phyloP scores from a whole-genome alignment of 2,329 filamentous ascomycete species.

The Cladophialophora chaetospira region DNA sequence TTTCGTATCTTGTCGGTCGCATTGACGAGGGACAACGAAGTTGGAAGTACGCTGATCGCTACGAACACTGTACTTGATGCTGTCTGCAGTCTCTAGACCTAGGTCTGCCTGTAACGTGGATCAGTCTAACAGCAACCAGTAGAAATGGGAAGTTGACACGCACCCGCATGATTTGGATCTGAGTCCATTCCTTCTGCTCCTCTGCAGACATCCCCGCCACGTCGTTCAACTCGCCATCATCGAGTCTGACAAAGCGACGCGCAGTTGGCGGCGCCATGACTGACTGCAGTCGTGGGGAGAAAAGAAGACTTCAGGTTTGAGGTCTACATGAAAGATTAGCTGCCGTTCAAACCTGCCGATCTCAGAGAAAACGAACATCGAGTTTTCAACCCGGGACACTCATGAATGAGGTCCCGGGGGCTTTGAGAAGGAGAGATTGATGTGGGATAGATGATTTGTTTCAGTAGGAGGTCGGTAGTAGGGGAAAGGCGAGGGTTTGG shows the following conservation, averaged over 20 bases:
- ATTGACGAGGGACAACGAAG: constrained; percentile 36
- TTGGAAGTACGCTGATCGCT: constrained; percentile 20
- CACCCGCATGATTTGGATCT: too few species aligned
- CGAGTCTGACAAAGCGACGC: too few species aligned
- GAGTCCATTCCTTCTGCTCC: too few species aligned
- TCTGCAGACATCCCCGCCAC: too few species aligned
- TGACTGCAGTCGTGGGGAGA: too few species aligned
- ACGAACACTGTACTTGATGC: constrained; percentile 37
- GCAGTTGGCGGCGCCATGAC: too few species aligned
- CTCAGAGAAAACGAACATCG: neutral
- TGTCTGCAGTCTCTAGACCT: constrained; percentile 41
- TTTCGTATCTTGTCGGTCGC: constrained; percentile 37
- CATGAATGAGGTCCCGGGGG: neutral
- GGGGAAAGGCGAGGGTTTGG: neutral
- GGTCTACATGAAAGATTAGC: too few species aligned
- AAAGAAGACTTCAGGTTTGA: too few species aligned
- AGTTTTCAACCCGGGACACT: neutral
- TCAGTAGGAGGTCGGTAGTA: neutral
- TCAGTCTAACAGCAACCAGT: too few species aligned
- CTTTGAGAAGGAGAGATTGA: neutral
- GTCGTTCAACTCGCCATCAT: too few species aligned
- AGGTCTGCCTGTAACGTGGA: constrained; percentile 40
- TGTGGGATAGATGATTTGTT: neutral
- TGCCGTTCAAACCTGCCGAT: too few species aligned
- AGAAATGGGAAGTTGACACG: too few species aligned